phyloP scores from a whole-genome alignment of 2,329 filamentous ascomycete genomes.

The Fusarium sp. region DNA sequence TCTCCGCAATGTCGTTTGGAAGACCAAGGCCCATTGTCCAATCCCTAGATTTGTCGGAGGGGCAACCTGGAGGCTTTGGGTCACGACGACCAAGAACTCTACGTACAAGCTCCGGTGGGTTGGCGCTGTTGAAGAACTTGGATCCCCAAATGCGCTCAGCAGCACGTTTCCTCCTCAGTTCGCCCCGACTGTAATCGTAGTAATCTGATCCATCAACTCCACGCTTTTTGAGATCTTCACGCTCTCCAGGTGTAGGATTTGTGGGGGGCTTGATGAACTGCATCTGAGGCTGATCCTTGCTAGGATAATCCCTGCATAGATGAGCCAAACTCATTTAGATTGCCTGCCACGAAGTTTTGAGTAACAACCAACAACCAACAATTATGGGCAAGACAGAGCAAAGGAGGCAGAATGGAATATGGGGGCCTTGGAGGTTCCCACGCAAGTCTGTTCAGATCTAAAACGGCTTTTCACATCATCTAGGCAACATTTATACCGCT shows the following conservation, averaged over 20 bases:
- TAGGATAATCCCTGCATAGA: not conserved
- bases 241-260: fast-evolving
- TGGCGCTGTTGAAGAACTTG: conserved; percentile 4
- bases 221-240: fast-evolving
- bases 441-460: too few species aligned
- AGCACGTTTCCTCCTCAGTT: not conserved
- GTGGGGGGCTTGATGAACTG: not conserved
- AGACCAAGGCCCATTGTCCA: not conserved
- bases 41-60: not conserved
- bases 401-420: not conserved
- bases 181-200: fast-evolving
- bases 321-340: not conserved
- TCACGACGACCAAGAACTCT: fast-evolving
- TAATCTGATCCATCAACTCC: fast-evolving
- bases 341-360: not conserved
- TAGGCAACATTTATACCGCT: too few species aligned
- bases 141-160: not conserved
- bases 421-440: not conserved
- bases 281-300: not conserved
- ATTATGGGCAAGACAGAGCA: not conserved
- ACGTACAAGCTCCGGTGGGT: not conserved
- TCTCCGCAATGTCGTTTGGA: fast-evolving
- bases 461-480: too few species aligned
- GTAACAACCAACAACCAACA: not conserved
- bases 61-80: not conserved